Evolutionary conservation across 306 rosid genomes (phyloP).

Genomic region (Lotus japonicus): DNA sequence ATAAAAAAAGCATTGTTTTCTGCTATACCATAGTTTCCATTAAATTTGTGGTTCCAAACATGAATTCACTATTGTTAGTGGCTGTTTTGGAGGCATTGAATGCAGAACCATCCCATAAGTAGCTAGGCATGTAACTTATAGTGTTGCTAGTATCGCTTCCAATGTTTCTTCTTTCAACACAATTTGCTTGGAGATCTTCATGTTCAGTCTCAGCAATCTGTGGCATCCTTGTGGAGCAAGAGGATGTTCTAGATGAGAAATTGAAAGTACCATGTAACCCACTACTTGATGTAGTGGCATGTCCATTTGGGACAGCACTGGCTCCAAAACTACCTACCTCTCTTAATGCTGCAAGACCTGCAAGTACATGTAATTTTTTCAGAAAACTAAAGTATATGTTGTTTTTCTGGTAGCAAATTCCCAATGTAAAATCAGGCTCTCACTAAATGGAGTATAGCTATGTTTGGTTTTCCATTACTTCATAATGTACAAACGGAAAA

Average conservation of each 20-base stretch:
- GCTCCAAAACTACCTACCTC: constrained; percentile 31
- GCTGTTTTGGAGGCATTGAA: constrained; percentile 37
- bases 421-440: too few relatives aligned
- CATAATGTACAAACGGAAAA: too few relatives aligned
- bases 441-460: too few relatives aligned
- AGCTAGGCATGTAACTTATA: not conserved
- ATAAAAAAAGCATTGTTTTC: not conserved
- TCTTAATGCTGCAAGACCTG: constrained; percentile 43
- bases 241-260: constrained; percentile 38
- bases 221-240: constrained; percentile 42
- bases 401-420: not conserved
- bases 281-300: constrained; percentile 30
- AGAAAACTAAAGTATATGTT: not conserved
- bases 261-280: constrained; percentile 29
- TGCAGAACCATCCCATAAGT: constrained; percentile 49
- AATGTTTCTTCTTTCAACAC: too few relatives aligned
- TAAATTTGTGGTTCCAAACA: constrained; percentile 41
- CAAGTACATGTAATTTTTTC: not conserved
- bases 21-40: constrained; percentile 49
- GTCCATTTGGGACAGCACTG: constrained; percentile 39
- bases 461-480: too few relatives aligned
- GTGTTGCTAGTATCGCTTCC: not conserved
- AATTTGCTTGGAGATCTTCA: too few relatives aligned
- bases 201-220: constrained; percentile 39
- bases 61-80: constrained; percentile 32